Evolutionary conservation across 257 asterid species (phyloP).

Genomic region (Plantago elongata): DNA sequence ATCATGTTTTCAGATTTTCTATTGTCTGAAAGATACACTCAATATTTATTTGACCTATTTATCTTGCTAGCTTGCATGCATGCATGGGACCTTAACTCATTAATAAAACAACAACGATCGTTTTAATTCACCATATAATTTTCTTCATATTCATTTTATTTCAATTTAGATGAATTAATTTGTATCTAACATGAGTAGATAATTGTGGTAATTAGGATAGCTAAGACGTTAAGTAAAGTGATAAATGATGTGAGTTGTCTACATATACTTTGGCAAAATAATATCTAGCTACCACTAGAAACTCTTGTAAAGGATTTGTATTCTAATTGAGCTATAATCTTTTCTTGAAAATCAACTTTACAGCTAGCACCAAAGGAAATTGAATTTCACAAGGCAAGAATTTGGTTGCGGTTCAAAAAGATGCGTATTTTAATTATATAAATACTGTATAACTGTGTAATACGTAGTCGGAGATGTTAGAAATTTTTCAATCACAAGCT

Average conservation of each 20-base stretch:
- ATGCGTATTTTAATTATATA: neutral
- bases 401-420: neutral
- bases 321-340: neutral
- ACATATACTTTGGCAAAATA: neutral
- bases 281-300: too few relatives aligned
- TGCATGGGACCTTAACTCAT: neutral
- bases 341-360: neutral
- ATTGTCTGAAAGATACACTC: neutral
- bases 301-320: neutral
- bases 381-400: slow-evolving; percentile 3
- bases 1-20: neutral
- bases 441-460: neutral
- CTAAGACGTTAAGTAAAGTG: neutral
- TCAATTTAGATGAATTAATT: too few relatives aligned
- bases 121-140: neutral
- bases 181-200: too few relatives aligned
- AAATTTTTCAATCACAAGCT: too few relatives aligned
- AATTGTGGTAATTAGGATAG: too few relatives aligned
- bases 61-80: neutral
- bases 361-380: slow-evolving; percentile 5
- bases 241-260: neutral
- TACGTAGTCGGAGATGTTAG: neutral
- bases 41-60: neutral
- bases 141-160: too few relatives aligned
- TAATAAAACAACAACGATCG: neutral